A percentile compares a stretch with the other conserved stretches of the same genome.
These are phyloP conservation scores for Ogataea pini DNA, from an alignment of 805 yeast genomes.

Conservation along the genomic window DNA sequence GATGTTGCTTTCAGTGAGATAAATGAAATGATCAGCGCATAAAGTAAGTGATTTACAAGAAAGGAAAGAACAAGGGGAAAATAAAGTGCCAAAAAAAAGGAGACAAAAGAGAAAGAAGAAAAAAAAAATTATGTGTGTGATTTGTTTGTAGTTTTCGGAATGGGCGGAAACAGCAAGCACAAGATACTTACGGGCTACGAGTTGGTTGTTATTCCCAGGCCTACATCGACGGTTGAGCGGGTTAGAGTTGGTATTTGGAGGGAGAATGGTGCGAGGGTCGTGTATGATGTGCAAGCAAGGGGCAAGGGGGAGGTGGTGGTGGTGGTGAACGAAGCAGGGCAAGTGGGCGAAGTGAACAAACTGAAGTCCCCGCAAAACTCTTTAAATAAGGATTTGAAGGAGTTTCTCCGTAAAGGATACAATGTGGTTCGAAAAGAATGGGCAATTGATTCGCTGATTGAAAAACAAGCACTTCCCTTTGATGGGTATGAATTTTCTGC, in stretches of 20 bases:
- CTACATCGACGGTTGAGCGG: slow-evolving; percentile 16
- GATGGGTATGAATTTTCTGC: slow-evolving; percentile 14
- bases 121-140: not conserved
- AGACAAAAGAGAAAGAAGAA: not conserved
- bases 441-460: slow-evolving; percentile 17
- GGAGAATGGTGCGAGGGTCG: slow-evolving; percentile 30
- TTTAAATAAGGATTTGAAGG: not conserved
- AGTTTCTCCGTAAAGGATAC: not conserved
- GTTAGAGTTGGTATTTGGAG: slow-evolving; percentile 27
- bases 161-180: not conserved
- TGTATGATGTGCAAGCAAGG: slow-evolving; percentile 6
- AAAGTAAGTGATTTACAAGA: not conserved
- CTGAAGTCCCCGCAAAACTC: not conserved
- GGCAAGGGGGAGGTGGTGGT: not conserved
- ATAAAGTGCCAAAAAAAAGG: not conserved
- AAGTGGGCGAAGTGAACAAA: no score
- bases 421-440: slow-evolving; percentile 17
- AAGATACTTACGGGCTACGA: slow-evolving; percentile 15
- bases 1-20: not conserved
- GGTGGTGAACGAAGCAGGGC: not conserved
- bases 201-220: slow-evolving; percentile 24
- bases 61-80: slow-evolving; percentile 1
- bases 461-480: slow-evolving; percentile 5
- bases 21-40: not conserved
- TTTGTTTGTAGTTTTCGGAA: not conserved